These are phyloP conservation scores for Boletus rufocinnamomeus DNA, from an alignment of 768 basidiomycete species.

Conservation along the genomic window DNA sequence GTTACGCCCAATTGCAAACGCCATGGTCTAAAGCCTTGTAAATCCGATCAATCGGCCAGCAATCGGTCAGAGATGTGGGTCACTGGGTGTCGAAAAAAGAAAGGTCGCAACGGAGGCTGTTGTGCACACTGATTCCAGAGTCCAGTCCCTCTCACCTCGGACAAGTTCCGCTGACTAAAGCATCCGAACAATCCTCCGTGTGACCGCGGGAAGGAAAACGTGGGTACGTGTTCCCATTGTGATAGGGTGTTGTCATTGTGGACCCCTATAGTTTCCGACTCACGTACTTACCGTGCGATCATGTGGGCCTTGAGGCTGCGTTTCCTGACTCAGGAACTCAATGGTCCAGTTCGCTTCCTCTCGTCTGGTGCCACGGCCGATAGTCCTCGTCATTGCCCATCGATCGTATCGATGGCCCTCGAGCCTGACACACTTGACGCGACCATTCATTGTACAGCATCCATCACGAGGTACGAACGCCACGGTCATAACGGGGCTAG, in stretches of 20 bases:
- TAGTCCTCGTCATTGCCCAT: no score
- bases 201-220: neutral
- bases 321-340: neutral
- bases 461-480: neutral
- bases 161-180: neutral
- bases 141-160: no score
- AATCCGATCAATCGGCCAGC: slow-evolving; percentile 4
- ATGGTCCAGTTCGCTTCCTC: neutral
- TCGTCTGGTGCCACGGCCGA: neutral
- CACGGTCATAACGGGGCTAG: neutral
- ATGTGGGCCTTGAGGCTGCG: neutral
- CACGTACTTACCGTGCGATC: neutral
- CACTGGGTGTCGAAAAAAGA: neutral
- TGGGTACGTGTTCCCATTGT: neutral
- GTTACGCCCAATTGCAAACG: neutral
- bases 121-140: neutral
- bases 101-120: neutral
- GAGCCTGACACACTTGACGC: neutral
- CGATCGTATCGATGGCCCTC: neutral
- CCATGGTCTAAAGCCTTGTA: neutral
- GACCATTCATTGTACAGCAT: neutral
- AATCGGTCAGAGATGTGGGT: no score
- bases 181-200: slow-evolving; percentile 1
- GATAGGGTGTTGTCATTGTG: neutral
- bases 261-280: neutral